Evolutionary conservation across 2,329 filamentous ascomycete genomes (phyloP).

Genomic region (Boeremia lycopersici): DNA sequence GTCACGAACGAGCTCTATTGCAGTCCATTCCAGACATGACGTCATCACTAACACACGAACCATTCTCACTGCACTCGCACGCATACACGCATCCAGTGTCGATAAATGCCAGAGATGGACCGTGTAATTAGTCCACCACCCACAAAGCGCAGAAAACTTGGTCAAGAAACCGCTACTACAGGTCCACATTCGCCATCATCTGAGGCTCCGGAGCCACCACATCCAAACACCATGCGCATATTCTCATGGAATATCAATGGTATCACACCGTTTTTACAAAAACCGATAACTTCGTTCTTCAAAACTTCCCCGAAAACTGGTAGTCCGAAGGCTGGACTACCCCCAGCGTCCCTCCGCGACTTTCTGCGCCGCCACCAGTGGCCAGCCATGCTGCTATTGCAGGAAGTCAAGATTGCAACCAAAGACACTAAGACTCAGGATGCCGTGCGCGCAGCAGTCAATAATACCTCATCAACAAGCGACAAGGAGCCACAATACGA

Average conservation of each 20-base stretch:
- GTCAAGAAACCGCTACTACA: too few relatives aligned
- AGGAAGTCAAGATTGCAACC: conserved; percentile 57
- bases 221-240: conserved; percentile 39
- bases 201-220: not conserved
- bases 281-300: conserved; percentile 52
- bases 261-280: conserved; percentile 50
- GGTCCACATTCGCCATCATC: not conserved
- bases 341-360: conserved; percentile 1
- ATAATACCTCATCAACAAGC: not conserved
- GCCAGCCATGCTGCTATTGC: conserved; percentile 54
- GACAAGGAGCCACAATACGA: conserved; percentile 47
- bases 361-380: conserved; percentile 54
- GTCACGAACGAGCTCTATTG: not conserved
- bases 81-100: not conserved
- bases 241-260: conserved; percentile 59
- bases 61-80: not conserved
- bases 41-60: not conserved
- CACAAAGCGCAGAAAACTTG: not conserved
- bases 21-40: not conserved
- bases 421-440: conserved; percentile 49
- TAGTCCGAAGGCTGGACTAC: not conserved
- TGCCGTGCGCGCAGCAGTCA: conserved; percentile 49
- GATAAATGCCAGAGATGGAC: not conserved
- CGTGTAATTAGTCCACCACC: conserved; percentile 7
- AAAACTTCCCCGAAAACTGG: not conserved